These are phyloP conservation scores for Setaria viridis DNA, from an alignment of 202 grass and related monocot genomes.

Conservation along the genomic window DNA sequence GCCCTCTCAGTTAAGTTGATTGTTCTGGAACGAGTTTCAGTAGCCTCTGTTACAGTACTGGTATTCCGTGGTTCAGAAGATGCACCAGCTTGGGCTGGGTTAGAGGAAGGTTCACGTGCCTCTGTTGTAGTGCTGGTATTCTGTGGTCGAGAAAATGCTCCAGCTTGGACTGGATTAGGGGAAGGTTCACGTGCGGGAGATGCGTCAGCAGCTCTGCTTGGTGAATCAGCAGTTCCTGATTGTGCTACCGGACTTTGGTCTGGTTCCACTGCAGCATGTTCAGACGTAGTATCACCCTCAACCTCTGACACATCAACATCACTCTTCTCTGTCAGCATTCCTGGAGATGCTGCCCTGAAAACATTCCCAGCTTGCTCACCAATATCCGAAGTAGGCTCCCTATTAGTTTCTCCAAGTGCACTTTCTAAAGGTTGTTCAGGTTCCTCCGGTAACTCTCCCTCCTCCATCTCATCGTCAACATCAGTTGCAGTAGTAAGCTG, in stretches of 20 bases:
- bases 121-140: neutral
- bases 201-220: slow-evolving; percentile 46
- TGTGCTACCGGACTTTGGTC: slow-evolving; percentile 54
- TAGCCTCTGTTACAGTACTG: slow-evolving; percentile 30
- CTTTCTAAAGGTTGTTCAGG: slow-evolving; percentile 65
- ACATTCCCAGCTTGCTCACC: slow-evolving; percentile 50
- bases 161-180: neutral
- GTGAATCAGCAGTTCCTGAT: slow-evolving; percentile 53
- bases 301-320: slow-evolving; percentile 60
- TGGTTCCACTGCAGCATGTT: slow-evolving; percentile 48
- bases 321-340: slow-evolving; percentile 51
- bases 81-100: neutral
- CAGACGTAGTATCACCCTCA: slow-evolving; percentile 52
- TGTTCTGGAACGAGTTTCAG: slow-evolving; percentile 52
- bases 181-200: slow-evolving; percentile 63
- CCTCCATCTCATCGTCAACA: slow-evolving; percentile 85
- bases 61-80: slow-evolving; percentile 45
- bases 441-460: slow-evolving; percentile 81
- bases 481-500: slow-evolving; percentile 41
- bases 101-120: neutral
- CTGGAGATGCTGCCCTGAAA: slow-evolving; percentile 54
- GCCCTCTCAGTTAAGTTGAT: slow-evolving; percentile 64
- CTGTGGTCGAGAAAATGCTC: neutral
- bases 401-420: slow-evolving; percentile 36
- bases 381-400: slow-evolving; percentile 43